These are phyloP conservation scores for Dentipellis sp. DNA, from an alignment of 768 basidiomycete species.

Conservation along the genomic window DNA sequence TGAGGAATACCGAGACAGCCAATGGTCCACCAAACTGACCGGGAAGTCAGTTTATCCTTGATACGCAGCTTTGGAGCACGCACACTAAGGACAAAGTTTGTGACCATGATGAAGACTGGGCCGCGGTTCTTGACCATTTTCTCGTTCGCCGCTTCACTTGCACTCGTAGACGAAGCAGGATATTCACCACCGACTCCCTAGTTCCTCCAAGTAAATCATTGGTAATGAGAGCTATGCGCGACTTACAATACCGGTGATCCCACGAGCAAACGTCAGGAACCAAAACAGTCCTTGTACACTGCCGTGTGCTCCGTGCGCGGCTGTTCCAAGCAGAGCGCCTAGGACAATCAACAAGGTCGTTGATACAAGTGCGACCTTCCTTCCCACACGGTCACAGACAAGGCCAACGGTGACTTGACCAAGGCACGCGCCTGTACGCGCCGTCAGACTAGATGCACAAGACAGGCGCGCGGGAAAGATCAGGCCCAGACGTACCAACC, in stretches of 20 bases:
- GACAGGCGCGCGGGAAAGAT: background rate
- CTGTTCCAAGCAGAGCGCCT: slow-evolving; percentile 60
- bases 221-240: background rate
- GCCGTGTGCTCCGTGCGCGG: slow-evolving; percentile 52
- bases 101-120: slow-evolving; percentile 69
- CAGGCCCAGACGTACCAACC: slow-evolving; percentile 38
- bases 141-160: slow-evolving; percentile 69
- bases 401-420: slow-evolving; percentile 57
- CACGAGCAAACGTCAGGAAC: slow-evolving; percentile 65
- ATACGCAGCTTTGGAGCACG: slow-evolving; percentile 8
- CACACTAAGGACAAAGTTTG: slow-evolving; percentile 61
- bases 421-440: slow-evolving; percentile 42
- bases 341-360: slow-evolving; percentile 64
- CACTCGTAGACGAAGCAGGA: slow-evolving; percentile 61
- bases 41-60: background rate
- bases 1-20: slow-evolving; percentile 56
- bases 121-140: slow-evolving; percentile 50
- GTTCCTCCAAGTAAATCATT: background rate
- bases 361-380: slow-evolving; percentile 63
- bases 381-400: slow-evolving; percentile 64
- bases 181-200: slow-evolving; percentile 75
- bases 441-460: slow-evolving; percentile 3
- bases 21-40: slow-evolving; percentile 56
- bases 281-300: slow-evolving; percentile 56
- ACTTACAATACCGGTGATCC: slow-evolving; percentile 57